These are phyloP conservation scores for Conoideocrella luteorostrata DNA, from an alignment of 2,329 filamentous ascomycete genomes.

Conservation along the genomic window DNA sequence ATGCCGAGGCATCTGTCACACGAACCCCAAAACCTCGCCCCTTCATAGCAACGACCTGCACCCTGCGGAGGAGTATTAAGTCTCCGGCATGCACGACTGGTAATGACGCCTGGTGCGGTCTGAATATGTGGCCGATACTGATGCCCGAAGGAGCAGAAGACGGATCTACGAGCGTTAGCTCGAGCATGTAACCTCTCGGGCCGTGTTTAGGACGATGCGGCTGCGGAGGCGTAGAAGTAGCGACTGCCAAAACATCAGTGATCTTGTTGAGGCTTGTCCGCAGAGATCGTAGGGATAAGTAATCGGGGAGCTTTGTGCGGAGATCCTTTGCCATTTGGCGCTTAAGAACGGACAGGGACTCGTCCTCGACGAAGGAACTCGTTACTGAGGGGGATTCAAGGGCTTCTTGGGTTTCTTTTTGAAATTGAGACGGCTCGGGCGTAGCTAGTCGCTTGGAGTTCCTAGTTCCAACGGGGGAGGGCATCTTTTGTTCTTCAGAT, in stretches of 20 bases:
- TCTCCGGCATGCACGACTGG: slow-evolving; percentile 51
- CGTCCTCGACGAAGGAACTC: slow-evolving; percentile 17
- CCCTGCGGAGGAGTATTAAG: slow-evolving; percentile 50
- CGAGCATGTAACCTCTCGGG: slow-evolving; percentile 53
- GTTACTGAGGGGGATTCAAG: slow-evolving; percentile 23
- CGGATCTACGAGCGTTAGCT: slow-evolving; percentile 51
- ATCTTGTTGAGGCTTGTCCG: slow-evolving; percentile 42
- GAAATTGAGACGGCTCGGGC: slow-evolving; percentile 1
- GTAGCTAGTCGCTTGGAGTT: slow-evolving; percentile 4
- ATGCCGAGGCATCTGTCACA: slow-evolving; percentile 50
- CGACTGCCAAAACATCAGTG: slow-evolving; percentile 50
- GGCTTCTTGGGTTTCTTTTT: slow-evolving; percentile 9
- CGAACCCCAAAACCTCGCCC: slow-evolving; percentile 50
- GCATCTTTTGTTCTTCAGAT: background rate
- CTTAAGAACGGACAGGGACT: slow-evolving; percentile 32
- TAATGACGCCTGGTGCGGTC: slow-evolving; percentile 50
- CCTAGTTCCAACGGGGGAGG: slow-evolving; percentile 4
- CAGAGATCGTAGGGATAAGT: slow-evolving; percentile 44
- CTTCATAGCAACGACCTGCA: slow-evolving; percentile 47
- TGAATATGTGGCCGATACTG: slow-evolving; percentile 50
- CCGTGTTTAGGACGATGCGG: slow-evolving; percentile 50
- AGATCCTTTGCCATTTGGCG: slow-evolving; percentile 39
- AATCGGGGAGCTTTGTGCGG: slow-evolving; percentile 46
- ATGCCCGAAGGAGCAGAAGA: slow-evolving; percentile 44
- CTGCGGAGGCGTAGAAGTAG: slow-evolving; percentile 41